Evolutionary conservation across 306 rosid species (phyloP), one percentile per base, ranked within the genome.

Genomic region (Castanea sativa): DNA sequence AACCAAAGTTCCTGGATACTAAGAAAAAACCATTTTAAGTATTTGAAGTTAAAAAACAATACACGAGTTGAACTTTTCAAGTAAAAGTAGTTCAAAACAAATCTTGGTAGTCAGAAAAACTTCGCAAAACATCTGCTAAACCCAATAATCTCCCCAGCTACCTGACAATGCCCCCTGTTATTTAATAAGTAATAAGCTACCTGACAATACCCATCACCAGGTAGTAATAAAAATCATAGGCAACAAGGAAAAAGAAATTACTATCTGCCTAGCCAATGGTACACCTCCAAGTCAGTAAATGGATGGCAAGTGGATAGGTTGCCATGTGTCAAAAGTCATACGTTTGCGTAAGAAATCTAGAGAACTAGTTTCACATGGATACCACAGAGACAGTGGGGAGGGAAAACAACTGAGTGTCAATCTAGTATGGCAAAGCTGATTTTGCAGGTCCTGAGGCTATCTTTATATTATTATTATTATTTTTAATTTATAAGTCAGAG

Each of bases 401-500:
- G 23, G 75, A 27, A 77, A 79, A 69, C 76, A 78, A 79, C 35
- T 60, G 45, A 71, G 55, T 41, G 35, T 76, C 73, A 63, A 69
- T 89, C 65, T 65, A 82, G 52, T 57, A 70, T 75, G 67, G 76
- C 80, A 79, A 75, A 84, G 63, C 70, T 49, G 76, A 55, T 41
- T 67, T 35, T 59, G 82, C 52, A 9, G 74, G 68, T 80, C 72
- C 80, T 73, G 83, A 69, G 85, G 82, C 87, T 85, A 86, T 69
- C 76, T 71, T 77, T 79, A 75, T 49, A 10, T 49, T 12, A 41
- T 41, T 49, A 12, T 12, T 41, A 2, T 41, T 41, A 0, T 49
- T 49, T 12, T 49, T 49, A 3, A 49, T 49, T 49, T 49, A 49
- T 49, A 49, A 49, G 15, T 49, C 16, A 49, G 73, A 49, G 73